Percentiles rank a stretch among this genome's conserved stretches.
These are phyloP conservation scores for Sutorius australiensis DNA, from an alignment of 768 basidiomycete species.

Conservation along the genomic window DNA sequence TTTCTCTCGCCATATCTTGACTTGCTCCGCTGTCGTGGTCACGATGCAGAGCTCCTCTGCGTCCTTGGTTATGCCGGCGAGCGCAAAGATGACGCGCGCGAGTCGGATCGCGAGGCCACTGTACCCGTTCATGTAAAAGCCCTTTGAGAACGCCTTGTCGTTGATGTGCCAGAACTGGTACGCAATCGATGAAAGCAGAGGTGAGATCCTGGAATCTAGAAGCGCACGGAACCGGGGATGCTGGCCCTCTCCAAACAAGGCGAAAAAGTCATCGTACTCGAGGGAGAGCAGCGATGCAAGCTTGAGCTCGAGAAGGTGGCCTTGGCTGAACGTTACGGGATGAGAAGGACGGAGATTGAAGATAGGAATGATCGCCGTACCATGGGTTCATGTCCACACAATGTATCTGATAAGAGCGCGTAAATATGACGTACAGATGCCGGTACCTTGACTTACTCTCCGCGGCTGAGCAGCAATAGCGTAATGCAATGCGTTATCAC, in stretches of 20 bases:
- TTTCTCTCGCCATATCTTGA: constrained; percentile 55
- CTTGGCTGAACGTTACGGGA: constrained; percentile 43
- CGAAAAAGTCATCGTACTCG: constrained; percentile 57
- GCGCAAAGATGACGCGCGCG: constrained; percentile 50
- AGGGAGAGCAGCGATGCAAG: constrained; percentile 60
- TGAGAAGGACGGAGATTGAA: neutral
- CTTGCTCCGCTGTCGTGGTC: constrained; percentile 54
- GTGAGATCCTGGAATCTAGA: constrained; percentile 58
- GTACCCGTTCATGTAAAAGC: constrained; percentile 70
- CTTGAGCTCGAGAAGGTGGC: constrained; percentile 76
- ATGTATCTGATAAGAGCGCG: constrained; percentile 43
- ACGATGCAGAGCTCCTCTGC: constrained; percentile 54
- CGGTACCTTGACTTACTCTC: constrained; percentile 33
- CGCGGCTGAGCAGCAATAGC: constrained; percentile 61
- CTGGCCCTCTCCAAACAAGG: constrained; percentile 63
- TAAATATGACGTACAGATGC: neutral
- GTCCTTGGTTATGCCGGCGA: constrained; percentile 57
- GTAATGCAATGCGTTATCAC: constrained; percentile 79
- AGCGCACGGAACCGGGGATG: constrained; percentile 57
- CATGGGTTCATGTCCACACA: constrained; percentile 74
- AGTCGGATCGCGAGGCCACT: constrained; percentile 64
- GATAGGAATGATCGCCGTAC: constrained; percentile 19
- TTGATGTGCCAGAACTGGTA: constrained; percentile 78
- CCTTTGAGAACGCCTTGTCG: constrained; percentile 41
- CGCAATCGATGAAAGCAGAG: constrained; percentile 64